Evolutionary conservation across 164 flowering plant species (phyloP).

Genomic region (Piper betle): DNA sequence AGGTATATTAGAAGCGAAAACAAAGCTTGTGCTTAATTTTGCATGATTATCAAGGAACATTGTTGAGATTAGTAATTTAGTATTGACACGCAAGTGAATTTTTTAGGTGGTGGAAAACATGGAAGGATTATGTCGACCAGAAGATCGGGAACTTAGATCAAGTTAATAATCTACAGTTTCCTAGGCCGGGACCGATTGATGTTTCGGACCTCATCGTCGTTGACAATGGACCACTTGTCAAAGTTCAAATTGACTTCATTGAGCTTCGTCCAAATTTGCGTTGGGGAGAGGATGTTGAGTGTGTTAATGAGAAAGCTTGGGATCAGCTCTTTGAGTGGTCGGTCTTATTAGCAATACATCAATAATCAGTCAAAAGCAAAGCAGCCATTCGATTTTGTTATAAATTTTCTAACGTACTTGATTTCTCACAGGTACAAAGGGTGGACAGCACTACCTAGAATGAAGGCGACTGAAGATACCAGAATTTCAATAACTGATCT

Average conservation of each 20-base stretch:
- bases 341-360: background rate
- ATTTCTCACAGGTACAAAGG: conserved; percentile 66
- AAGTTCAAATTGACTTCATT: conserved; percentile 21
- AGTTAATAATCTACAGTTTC: too few relatives aligned
- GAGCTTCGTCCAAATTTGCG: conserved; percentile 41
- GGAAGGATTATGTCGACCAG: too few relatives aligned
- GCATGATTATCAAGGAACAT: too few relatives aligned
- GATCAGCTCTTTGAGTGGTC: conserved; percentile 62
- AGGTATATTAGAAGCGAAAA: too few relatives aligned
- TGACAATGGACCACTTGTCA: too few relatives aligned
- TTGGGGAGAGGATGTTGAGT: conserved; percentile 75
- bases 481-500: conserved; percentile 59
- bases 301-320: conserved; percentile 81
- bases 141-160: too few relatives aligned
- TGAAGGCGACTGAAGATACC: conserved; percentile 41
- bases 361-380: background rate
- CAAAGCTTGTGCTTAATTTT: too few relatives aligned
- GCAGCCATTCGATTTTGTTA: too few relatives aligned
- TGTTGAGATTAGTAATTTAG: too few relatives aligned
- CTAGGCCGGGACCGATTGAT: conserved; percentile 81
- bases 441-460: conserved; percentile 76
- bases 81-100: too few relatives aligned
- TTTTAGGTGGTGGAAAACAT: too few relatives aligned
- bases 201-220: conserved; percentile 41
- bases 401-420: background rate